Evolutionary conservation across 352 stramenopile genomes (phyloP), one percentile per base, ranked within the genome.

Genomic region (Phytophthora sojae): DNA sequence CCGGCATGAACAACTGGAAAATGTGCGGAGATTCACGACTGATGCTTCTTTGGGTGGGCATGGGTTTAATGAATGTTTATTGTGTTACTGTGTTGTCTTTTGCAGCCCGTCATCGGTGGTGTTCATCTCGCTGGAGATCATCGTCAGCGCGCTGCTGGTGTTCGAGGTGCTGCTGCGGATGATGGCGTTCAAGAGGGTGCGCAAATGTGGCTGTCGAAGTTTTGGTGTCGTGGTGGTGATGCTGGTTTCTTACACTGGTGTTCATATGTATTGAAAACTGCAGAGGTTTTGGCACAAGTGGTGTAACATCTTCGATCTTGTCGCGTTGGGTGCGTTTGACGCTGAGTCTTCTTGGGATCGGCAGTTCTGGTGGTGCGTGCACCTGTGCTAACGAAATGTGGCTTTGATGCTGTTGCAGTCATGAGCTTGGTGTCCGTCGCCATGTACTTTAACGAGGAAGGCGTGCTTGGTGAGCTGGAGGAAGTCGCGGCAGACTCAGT

Each of bases 391-490:
- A 51, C 45, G 19, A 51, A 6, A 3, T 75, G 11, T 12, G 45
- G 17, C 2, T 8, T 15, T 23, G 1, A 45, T 45, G 9, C 2
- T 26, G 14, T 51, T 26, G 45, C 26, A 95, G 83, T 90, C 25
- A 81, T 95, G 78, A 95, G 88, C 61, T 57, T 96, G 29, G 76
- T 92, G 21, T 96, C 88, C 0, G 79, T 96, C 23, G 79, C 75
- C 39, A 89, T 94, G 75, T 96, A 94, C 51, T 96, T 96, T 53
- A 93, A 93, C 42, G 84, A 96, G 71, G 82, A 96, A 75, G 83
- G 86, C 25, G 79, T 96, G 39, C 44, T 96, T 19, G 81, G 86
- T 4, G 88, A 96, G 59, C 73, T 96, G n/a, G 88, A 96, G 77
- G 88, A 96, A 65, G 84, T 96, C 32, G 84, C 86, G 32, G 80